phyloP scores from a whole-genome alignment of 177 flowering plant genomes.

The Vitis hybrid region DNA sequence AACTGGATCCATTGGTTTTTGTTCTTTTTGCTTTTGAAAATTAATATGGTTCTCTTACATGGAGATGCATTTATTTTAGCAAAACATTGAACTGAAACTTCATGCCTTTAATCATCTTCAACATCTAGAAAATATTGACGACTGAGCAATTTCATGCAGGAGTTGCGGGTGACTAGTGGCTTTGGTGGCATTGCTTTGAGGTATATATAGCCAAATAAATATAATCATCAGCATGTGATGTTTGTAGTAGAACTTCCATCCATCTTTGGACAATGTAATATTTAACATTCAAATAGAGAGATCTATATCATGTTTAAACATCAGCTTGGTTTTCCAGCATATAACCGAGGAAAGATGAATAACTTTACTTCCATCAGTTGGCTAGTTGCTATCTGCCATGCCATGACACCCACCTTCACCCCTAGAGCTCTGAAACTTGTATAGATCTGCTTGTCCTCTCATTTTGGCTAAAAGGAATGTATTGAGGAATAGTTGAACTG shows the following conservation, averaged over 20 bases:
- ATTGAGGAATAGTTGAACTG: too few species aligned
- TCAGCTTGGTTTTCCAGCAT: background rate
- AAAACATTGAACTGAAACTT: too few species aligned
- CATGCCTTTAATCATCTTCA: too few species aligned
- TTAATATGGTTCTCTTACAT: too few species aligned
- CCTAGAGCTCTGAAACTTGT: too few species aligned
- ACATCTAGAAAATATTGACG: too few species aligned
- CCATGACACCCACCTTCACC: too few species aligned
- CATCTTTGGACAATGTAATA: background rate
- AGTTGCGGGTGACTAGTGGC: constrained; percentile 79
- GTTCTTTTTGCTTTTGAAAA: too few species aligned
- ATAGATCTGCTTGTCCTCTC: too few species aligned
- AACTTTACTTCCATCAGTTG: background rate
- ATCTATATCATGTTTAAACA: background rate
- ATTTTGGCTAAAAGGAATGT: too few species aligned
- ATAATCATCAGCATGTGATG: background rate
- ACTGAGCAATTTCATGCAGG: constrained; percentile 51
- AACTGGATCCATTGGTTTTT: too few species aligned
- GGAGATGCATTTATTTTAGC: too few species aligned
- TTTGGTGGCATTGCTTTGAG: constrained; percentile 91
- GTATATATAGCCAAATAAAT: constrained; percentile 28
- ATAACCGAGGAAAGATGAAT: background rate
- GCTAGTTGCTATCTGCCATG: background rate
- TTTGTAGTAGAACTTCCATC: background rate
- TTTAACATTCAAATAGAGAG: background rate